Evolutionary conservation across 179 eudicot species (phyloP).

Genomic region (Carnegiea gigantea): DNA sequence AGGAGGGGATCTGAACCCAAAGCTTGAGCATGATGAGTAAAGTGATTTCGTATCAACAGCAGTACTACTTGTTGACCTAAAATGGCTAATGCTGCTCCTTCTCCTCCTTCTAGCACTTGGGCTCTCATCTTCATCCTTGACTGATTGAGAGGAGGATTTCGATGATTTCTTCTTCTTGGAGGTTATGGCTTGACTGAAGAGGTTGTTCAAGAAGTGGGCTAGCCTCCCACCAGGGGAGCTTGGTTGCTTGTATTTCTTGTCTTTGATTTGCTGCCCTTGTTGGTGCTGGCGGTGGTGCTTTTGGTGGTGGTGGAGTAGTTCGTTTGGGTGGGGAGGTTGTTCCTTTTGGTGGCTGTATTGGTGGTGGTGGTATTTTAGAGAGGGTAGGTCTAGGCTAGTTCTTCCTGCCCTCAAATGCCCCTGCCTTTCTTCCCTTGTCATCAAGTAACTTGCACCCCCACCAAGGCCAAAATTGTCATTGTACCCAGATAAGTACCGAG

Average conservation of each 20-base stretch:
- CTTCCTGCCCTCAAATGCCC: conserved; percentile 41
- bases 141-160: conserved; percentile 41
- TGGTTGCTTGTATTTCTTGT: conserved; percentile 64
- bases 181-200: conserved; percentile 54
- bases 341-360: conserved; percentile 8
- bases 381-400: conserved; percentile 67
- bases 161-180: conserved; percentile 60
- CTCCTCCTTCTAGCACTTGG: conserved; percentile 44
- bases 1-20: conserved; percentile 70
- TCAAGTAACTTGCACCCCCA: neutral
- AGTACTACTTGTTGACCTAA: conserved; percentile 25
- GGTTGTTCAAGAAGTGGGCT: conserved; percentile 72
- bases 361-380: conserved; percentile 24
- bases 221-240: conserved; percentile 90
- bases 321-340: conserved; percentile 5
- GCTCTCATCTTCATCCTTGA: conserved; percentile 68
- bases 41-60: conserved; percentile 37
- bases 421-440: conserved; percentile 32
- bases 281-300: conserved; percentile 11
- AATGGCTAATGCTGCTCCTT: conserved; percentile 76
- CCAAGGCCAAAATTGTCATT: conserved; percentile 30
- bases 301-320: conserved; percentile 13
- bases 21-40: conserved; percentile 42
- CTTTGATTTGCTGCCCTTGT: conserved; percentile 25
- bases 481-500: conserved; percentile 59